These are phyloP conservation scores for Fraxinus americana DNA, from an alignment of 257 asterid species.

Conservation along the genomic window DNA sequence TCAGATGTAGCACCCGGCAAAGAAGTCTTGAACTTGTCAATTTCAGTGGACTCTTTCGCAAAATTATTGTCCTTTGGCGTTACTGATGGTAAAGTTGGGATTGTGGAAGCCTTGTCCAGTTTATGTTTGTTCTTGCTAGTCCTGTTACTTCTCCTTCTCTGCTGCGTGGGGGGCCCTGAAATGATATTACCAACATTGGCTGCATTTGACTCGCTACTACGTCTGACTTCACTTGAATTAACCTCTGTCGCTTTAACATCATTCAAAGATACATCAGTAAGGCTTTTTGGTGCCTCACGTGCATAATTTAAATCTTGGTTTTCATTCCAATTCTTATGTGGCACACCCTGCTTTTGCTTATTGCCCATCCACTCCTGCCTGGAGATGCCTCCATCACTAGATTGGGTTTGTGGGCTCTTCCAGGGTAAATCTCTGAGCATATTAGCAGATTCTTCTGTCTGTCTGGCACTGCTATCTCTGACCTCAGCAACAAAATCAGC, in stretches of 20 bases:
- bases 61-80: conserved; percentile 30
- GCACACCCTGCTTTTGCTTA: conserved; percentile 58
- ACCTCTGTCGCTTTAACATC: conserved; percentile 32
- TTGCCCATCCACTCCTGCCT: conserved; percentile 51
- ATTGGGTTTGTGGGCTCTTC: conserved; percentile 20
- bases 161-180: conserved; percentile 49
- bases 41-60: conserved; percentile 38
- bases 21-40: conserved; percentile 40
- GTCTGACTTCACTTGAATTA: conserved; percentile 40
- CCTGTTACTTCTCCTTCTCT: conserved; percentile 62
- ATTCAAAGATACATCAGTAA: conserved; percentile 30
- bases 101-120: conserved; percentile 40
- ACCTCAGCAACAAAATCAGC: conserved; percentile 35
- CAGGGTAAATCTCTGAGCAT: conserved; percentile 31
- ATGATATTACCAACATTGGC: conserved; percentile 31
- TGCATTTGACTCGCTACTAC: conserved; percentile 37
- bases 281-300: conserved; percentile 39
- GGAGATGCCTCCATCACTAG: conserved; percentile 50
- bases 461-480: conserved; percentile 28
- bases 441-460: conserved; percentile 40
- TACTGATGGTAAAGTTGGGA: conserved; percentile 38
- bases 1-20: conserved; percentile 39
- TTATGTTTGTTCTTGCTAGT: conserved; percentile 60
- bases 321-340: conserved; percentile 44
- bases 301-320: conserved; percentile 31